These are phyloP conservation scores for Penicillium sp. DNA, from an alignment of 2,329 filamentous ascomycete genomes.

Conservation along the genomic window DNA sequence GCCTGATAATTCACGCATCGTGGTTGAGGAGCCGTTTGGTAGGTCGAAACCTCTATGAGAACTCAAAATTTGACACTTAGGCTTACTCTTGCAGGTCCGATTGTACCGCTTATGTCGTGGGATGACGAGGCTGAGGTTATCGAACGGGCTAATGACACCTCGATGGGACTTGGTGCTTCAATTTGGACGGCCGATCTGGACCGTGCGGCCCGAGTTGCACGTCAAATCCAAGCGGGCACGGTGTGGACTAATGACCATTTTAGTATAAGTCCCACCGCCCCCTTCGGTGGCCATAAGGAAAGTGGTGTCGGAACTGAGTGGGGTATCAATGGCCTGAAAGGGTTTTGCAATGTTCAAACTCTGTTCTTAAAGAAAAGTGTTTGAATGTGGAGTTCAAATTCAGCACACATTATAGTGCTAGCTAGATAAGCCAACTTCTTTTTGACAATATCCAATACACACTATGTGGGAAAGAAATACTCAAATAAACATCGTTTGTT, in stretches of 20 bases:
- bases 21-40: slow-evolving; percentile 61
- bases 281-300: slow-evolving; percentile 52
- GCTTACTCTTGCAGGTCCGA: slow-evolving; percentile 41
- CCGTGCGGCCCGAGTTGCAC: slow-evolving; percentile 54
- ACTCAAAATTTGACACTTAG: background rate
- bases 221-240: slow-evolving; percentile 56
- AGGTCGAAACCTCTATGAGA: background rate
- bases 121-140: slow-evolving; percentile 60
- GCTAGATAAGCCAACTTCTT: too few species aligned
- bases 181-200: slow-evolving; percentile 58
- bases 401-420: too few species aligned
- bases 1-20: slow-evolving; percentile 54
- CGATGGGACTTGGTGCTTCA: slow-evolving; percentile 56
- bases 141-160: slow-evolving; percentile 52
- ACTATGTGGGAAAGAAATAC: too few species aligned
- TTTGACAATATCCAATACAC: too few species aligned
- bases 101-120: slow-evolving; percentile 64
- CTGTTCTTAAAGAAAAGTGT: background rate
- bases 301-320: slow-evolving; percentile 52
- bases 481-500: too few species aligned
- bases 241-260: slow-evolving; percentile 57
- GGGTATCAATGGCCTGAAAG: slow-evolving; percentile 37
- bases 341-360: slow-evolving; percentile 32
- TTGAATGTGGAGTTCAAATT: background rate
- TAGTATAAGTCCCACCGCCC: slow-evolving; percentile 21